These are phyloP conservation scores for Nicotiana rustica DNA, from an alignment of 305 asterid genomes.

Conservation along the genomic window DNA sequence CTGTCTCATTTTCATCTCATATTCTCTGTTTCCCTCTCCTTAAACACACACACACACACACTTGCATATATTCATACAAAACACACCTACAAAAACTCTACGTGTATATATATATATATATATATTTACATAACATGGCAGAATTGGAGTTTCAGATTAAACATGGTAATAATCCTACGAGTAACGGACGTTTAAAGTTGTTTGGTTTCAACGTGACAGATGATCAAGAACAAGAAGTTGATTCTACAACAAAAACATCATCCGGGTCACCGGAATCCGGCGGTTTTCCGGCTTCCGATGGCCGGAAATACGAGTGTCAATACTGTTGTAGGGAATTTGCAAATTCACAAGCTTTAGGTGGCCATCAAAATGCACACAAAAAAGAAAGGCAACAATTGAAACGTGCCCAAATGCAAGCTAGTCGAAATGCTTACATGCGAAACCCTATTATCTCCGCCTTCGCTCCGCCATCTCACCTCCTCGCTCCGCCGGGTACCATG, in stretches of 20 bases:
- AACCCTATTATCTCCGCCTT: slow-evolving; percentile 85
- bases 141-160: slow-evolving; percentile 60
- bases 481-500: slow-evolving; percentile 54
- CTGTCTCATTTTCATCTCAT: slow-evolving; percentile 39
- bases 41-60: slow-evolving; percentile 17
- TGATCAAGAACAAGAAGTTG: slow-evolving; percentile 64
- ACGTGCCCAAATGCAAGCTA: slow-evolving; percentile 89
- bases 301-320: slow-evolving; percentile 93
- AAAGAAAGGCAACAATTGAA: slow-evolving; percentile 88
- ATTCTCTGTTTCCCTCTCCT: slow-evolving; percentile 33
- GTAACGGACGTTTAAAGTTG: slow-evolving; percentile 64
- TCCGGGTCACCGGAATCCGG: slow-evolving; percentile 62
- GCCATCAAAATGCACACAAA: slow-evolving; percentile 96
- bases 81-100: neutral
- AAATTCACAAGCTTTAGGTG: slow-evolving; percentile 91
- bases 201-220: slow-evolving; percentile 80
- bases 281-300: slow-evolving; percentile 55
- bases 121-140: slow-evolving; percentile 46
- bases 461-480: slow-evolving; percentile 84
- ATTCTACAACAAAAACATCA: slow-evolving; percentile 48
- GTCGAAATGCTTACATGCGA: slow-evolving; percentile 85
- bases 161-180: slow-evolving; percentile 42
- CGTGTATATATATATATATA: too few relatives aligned
- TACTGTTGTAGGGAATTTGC: slow-evolving; percentile 90
- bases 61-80: slow-evolving; percentile 2